Evolutionary conservation across 2,329 filamentous ascomycete species (phyloP).

Genomic region (Colletotrichum tropicale): DNA sequence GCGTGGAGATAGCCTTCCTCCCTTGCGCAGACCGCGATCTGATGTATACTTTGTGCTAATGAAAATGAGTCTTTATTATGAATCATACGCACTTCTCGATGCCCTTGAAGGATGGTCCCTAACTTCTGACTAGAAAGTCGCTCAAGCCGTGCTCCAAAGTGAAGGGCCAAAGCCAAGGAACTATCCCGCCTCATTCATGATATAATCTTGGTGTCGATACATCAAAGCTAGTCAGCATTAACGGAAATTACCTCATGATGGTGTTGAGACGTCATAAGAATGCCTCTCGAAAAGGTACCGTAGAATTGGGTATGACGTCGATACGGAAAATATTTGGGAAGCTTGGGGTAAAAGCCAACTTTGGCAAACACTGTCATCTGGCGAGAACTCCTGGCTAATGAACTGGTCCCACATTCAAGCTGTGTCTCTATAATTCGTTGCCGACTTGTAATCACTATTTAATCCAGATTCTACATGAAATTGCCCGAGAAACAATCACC

Average conservation of each 20-base stretch:
- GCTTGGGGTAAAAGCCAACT: neutral
- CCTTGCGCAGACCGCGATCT: neutral
- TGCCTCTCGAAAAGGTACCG: neutral
- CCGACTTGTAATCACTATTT: neutral
- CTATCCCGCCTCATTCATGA: neutral
- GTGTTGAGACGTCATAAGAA: neutral
- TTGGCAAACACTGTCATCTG: neutral
- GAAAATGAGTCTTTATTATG: neutral
- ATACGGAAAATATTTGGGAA: neutral
- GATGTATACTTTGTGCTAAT: neutral
- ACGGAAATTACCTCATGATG: neutral
- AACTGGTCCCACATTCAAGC: neutral
- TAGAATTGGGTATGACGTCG: neutral
- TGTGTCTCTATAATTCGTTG: neutral
- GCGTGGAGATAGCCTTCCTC: neutral
- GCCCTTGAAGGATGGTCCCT: neutral
- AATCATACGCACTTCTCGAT: neutral
- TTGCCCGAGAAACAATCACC: neutral
- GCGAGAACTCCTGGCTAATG: neutral
- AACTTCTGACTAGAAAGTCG: neutral
- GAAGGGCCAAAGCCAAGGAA: neutral
- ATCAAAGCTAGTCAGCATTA: neutral
- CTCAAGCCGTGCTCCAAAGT: neutral
- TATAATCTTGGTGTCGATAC: neutral
- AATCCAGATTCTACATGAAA: neutral